Evolutionary conservation across 306 rosid genomes (phyloP).

Genomic region (Lablab purpureus): DNA sequence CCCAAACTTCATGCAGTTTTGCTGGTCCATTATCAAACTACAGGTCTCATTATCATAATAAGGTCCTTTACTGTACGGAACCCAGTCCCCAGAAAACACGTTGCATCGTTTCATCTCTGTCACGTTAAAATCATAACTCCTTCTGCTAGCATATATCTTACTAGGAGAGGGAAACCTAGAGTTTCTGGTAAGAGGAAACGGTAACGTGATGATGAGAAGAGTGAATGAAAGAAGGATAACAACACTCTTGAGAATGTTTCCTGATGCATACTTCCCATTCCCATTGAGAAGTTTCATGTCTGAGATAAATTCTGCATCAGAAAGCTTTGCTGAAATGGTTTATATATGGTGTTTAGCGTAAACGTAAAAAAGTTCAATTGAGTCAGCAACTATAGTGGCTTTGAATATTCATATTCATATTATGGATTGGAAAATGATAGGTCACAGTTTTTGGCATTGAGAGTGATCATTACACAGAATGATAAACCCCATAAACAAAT

Average conservation of each 20-base stretch:
- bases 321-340: neutral
- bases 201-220: conserved; percentile 32
- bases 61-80: conserved; percentile 60
- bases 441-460: neutral
- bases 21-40: conserved; percentile 65
- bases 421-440: neutral
- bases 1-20: conserved; percentile 79
- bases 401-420: neutral
- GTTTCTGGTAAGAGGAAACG: conserved; percentile 39
- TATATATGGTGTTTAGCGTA: neutral
- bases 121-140: neutral
- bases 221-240: conserved; percentile 24
- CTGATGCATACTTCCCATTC: conserved; percentile 45
- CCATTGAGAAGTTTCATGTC: conserved; percentile 39
- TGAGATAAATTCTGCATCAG: neutral
- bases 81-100: conserved; percentile 75
- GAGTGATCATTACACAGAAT: neutral
- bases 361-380: neutral
- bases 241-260: conserved; percentile 23
- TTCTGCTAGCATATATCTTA: neutral
- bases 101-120: conserved; percentile 51
- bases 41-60: conserved; percentile 70
- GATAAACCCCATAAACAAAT: neutral
- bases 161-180: conserved; percentile 40
- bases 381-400: conserved; percentile 12